A percentile compares a stretch with the other conserved stretches of the same genome.
These are phyloP conservation scores for Ophiostoma perfectum DNA, from an alignment of 2,329 filamentous ascomycete species.

Conservation along the genomic window DNA sequence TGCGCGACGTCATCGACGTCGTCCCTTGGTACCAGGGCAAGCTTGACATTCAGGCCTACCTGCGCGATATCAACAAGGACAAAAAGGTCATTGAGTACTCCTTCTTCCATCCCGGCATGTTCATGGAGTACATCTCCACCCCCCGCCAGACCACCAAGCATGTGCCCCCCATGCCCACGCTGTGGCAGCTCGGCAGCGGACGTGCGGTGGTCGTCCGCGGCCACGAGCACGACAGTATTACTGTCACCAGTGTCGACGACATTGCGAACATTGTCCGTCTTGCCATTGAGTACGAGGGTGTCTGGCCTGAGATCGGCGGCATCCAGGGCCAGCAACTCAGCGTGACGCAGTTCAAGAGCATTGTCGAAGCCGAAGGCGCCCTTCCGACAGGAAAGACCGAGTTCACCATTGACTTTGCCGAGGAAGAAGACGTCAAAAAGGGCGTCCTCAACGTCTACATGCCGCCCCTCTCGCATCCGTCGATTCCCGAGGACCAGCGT, in stretches of 20 bases:
- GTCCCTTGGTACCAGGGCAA: slow-evolving; percentile 50
- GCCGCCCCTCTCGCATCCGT: slow-evolving; percentile 34
- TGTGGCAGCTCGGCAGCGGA: slow-evolving; percentile 7
- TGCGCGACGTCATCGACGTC: slow-evolving; percentile 28
- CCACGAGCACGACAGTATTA: not conserved
- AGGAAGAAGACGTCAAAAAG: slow-evolving; percentile 42
- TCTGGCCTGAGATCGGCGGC: slow-evolving; percentile 41
- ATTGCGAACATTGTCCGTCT: not conserved
- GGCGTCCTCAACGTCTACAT: slow-evolving; percentile 40
- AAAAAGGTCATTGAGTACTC: slow-evolving; percentile 47
- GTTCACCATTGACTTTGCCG: slow-evolving; percentile 39
- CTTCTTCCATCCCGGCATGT: slow-evolving; percentile 15
- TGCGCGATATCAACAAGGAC: slow-evolving; percentile 46
- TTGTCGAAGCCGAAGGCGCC: slow-evolving; percentile 37
- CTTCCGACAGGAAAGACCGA: slow-evolving; percentile 26
- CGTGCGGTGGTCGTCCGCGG: not conserved
- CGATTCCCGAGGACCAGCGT: slow-evolving; percentile 35
- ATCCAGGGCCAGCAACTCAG: slow-evolving; percentile 38
- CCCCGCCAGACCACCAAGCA: not conserved
- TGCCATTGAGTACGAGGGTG: slow-evolving; percentile 43
- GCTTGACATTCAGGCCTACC: slow-evolving; percentile 43
- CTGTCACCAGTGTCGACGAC: not conserved
- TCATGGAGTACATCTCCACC: not conserved
- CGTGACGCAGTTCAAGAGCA: not conserved
- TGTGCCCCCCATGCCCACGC: not conserved